phyloP scores from a whole-genome alignment of 352 stramenopile genomes.

The Peronospora destructor region DNA sequence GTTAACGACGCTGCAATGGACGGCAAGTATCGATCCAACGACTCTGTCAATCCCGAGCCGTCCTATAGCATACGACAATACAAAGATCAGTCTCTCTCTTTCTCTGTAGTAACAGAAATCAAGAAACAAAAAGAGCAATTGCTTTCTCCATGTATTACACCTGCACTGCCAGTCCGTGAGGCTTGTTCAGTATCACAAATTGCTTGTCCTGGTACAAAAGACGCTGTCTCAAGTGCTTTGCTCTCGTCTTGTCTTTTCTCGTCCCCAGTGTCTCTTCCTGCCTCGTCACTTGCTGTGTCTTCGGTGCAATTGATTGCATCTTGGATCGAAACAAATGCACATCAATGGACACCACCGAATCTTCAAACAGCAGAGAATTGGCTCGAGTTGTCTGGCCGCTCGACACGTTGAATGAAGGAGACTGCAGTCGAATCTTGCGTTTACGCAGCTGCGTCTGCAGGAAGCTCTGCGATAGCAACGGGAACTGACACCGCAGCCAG shows the following conservation, averaged over 20 bases:
- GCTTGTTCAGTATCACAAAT: conserved; percentile 65
- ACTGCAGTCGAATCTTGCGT: conserved; percentile 53
- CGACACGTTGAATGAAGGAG: background rate
- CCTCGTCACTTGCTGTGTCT: background rate
- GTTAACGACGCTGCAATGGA: conserved; percentile 26
- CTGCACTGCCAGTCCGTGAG: conserved; percentile 59
- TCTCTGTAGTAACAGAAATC: background rate
- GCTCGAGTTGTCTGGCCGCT: conserved; percentile 15
- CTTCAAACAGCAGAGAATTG: conserved; percentile 33
- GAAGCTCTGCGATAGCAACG: conserved; percentile 43
- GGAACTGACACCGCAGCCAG: conserved; percentile 56
- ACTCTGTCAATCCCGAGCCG: conserved; percentile 36
- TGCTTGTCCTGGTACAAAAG: conserved; percentile 49
- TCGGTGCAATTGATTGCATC: conserved; percentile 13
- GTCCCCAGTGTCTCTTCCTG: background rate
- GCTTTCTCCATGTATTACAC: conserved; percentile 2
- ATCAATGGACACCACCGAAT: conserved; percentile 46
- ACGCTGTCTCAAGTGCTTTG: conserved; percentile 27
- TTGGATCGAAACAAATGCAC: conserved; percentile 35
- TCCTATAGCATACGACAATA: conserved; percentile 6
- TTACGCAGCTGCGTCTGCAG: conserved; percentile 58
- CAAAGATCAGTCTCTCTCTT: background rate
- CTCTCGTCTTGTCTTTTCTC: conserved; percentile 2
- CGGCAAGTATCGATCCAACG: conserved; percentile 41
- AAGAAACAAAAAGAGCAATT: background rate